Base-by-base conservation (phyloP, 805 yeast species). In the Barnettozyma populi region DNA sequence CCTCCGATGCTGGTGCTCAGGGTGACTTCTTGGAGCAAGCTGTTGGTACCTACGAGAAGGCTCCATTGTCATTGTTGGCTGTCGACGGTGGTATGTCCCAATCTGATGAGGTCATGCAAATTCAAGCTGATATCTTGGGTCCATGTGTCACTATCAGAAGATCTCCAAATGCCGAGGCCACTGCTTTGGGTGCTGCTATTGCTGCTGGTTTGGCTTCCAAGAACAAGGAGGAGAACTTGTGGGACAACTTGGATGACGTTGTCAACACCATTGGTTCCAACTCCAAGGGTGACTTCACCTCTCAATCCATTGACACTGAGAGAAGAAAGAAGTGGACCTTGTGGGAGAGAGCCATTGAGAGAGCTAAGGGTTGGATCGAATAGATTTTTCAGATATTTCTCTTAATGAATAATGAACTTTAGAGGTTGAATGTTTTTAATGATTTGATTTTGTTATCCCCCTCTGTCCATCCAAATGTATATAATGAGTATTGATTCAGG, bases 81-180 rank as follows among this genome's bases (percentile, higher is more conserved):
- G 96, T 90, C 21, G 98, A 90, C 64, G 98, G 97, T 47, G 98
- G 98, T 56, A 85, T 90, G 94, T 85, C 96, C 20, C 80, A 86
- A 57, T 88, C 96, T 18, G 84, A 84, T 61, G 92, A 86, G 59
- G 92, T 90, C 45, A 85, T 92, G 84, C 96, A 88, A 71, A 88
- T 90, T 53, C 97, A 90, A 69, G 86, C 96, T 7, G 95, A 90
- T 64, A 83, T 90, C 52, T 73, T 89, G 56, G 97, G 97, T 3
- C 92, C 94, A 1, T 80, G 90, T 67, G 86, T 84, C 35, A 80
- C 82, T 24, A 92, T 90, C 38, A 78, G 79, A 56, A 75, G 97
- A 58, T 90, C 97, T 2, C 76, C 80, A 29, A 86, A 84, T 64
- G 72, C 88, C 32, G 98, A 90, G 67, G 89, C 96, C 63, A 90